Evolutionary conservation across 805 yeast species (phyloP), one percentile per base, ranked within the genome.

Genomic region (Cyberlindnera bimundalis): DNA sequence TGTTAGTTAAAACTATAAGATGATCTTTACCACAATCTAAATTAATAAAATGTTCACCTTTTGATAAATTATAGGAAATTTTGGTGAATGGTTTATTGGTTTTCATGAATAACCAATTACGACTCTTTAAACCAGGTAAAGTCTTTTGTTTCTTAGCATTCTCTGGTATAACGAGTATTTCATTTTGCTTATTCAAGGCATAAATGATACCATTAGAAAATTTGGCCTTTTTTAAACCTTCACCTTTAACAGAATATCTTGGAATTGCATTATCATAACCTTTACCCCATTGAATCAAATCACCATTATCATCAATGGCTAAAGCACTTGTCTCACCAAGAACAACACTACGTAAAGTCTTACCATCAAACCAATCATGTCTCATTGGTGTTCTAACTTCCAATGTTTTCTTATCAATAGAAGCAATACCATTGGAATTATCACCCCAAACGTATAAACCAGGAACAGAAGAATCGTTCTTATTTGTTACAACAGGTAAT

Each of bases 221-320:
- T 35, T 68, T 65, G 3, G 71, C 74, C 18, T 65, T 56, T 2
- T 40, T 46, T 21, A 83, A 55, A 8, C 71, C 59, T 48, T 76
- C 68, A 7, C 79, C 79, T 33, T 63, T 66, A 14, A 82, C 46
- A 3, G 78, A 62, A 17, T 55, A 42, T 34, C 53, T 42, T 3
- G 73, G 71, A 1, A 50, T 47, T 14, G 66, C 59, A 13, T 50
- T 43, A 31, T 61, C 55, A 39, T 55, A 56, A 1, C 71, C 74
- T 21, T 60, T 53, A n/a, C 79, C 78, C 85, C 90, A 87, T 56
- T 83, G 84, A 40, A 78, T 79, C 24, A 88, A 68, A 53, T 83
- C 75, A 15, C 97, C 98, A 13, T 73, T 74, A 1, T 70, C 69
- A 45, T 80, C 76, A 14, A 87, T 74, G 0, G 88, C 88, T 5